These are phyloP conservation scores for Cicer pinnatifidum DNA, from an alignment of 306 rosid species.

Conservation along the genomic window DNA sequence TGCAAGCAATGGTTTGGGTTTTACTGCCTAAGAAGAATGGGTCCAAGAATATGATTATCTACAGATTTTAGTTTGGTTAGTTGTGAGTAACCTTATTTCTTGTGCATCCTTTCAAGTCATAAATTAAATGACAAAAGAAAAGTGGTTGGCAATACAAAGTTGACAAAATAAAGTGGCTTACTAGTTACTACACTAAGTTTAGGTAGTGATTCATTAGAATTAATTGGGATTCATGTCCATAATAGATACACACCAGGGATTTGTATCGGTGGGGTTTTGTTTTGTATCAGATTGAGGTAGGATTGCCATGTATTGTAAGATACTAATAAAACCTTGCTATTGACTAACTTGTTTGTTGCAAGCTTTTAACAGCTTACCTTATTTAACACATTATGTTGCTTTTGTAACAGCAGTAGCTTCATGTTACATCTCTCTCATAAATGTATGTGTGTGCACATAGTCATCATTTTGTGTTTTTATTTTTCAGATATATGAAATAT, in stretches of 20 bases:
- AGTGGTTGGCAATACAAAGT: too few species aligned
- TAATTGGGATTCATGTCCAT: too few species aligned
- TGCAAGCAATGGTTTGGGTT: neutral
- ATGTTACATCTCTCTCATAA: neutral
- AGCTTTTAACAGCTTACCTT: slow-evolving; percentile 5
- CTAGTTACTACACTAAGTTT: too few species aligned
- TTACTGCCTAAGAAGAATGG: slow-evolving; percentile 11
- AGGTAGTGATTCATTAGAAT: too few species aligned
- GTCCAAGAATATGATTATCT: slow-evolving; percentile 1
- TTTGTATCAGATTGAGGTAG: too few species aligned
- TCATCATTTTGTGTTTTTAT: neutral
- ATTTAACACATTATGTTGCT: slow-evolving; percentile 21
- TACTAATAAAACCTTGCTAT: too few species aligned
- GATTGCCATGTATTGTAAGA: too few species aligned
- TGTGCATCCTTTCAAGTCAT: neutral
- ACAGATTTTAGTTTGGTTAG: neutral
- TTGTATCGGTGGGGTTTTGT: too few species aligned
- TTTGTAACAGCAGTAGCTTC: neutral
- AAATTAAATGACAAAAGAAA: too few species aligned
- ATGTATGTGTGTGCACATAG: neutral
- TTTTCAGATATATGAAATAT: neutral
- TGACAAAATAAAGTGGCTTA: too few species aligned
- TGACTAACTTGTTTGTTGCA: neutral
- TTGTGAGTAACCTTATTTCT: neutral
- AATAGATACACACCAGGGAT: too few species aligned